Conservation (phyloP, 441 rosid genomes). For the Croton laevigatus region DNA sequence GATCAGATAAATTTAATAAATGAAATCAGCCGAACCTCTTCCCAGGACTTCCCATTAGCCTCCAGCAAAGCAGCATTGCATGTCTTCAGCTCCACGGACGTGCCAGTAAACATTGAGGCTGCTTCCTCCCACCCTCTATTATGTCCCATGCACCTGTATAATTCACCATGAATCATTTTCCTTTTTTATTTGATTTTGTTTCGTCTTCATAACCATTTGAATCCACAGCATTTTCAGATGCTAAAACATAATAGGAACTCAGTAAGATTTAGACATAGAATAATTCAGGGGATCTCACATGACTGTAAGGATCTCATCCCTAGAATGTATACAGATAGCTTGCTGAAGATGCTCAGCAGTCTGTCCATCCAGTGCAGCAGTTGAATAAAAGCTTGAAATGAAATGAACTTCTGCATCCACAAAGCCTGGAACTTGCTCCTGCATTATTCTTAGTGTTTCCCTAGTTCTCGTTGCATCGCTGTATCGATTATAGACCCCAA, state of each 20-base stretch:
- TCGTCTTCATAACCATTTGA: slow-evolving; percentile 3
- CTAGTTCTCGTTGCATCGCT: slow-evolving; percentile 80
- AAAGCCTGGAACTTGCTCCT: slow-evolving; percentile 57
- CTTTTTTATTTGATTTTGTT: neutral
- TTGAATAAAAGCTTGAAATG: slow-evolving; percentile 88
- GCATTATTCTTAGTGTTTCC: slow-evolving; percentile 84
- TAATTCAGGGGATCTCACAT: slow-evolving; percentile 47
- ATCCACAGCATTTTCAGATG: neutral
- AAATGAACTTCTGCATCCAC: slow-evolving; percentile 72
- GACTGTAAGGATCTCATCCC: slow-evolving; percentile 63
- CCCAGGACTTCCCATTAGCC: slow-evolving; percentile 87
- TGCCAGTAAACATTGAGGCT: slow-evolving; percentile 78
- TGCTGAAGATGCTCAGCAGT: slow-evolving; percentile 84
- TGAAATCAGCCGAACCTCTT: slow-evolving; percentile 52
- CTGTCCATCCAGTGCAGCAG: slow-evolving; percentile 97
- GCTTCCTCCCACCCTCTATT: slow-evolving; percentile 99
- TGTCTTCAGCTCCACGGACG: slow-evolving; percentile 69
- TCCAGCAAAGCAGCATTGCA: slow-evolving; percentile 98
- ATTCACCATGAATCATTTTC: slow-evolving; percentile 3
- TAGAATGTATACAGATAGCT: slow-evolving; percentile 61
- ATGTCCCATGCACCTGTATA: slow-evolving; percentile 93
- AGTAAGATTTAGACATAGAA: neutral
- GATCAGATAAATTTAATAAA: neutral
- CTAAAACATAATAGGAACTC: neutral
- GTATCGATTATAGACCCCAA: slow-evolving; percentile 20